These are phyloP conservation scores for Erysimum cheiranthoides DNA, from an alignment of 345 rosid species.

Conservation along the genomic window DNA sequence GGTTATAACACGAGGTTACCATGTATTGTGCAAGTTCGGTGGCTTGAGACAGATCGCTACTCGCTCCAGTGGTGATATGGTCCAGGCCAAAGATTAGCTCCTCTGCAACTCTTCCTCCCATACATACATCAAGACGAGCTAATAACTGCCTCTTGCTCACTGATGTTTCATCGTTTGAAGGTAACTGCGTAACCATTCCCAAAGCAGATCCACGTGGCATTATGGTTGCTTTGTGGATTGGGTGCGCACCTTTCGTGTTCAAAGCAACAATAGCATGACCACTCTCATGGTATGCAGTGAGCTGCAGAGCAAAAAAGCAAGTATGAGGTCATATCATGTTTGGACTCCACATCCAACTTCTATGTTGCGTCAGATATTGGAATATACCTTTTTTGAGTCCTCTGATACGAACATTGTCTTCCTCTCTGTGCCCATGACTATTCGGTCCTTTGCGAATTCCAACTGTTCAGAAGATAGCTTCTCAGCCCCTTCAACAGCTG, in stretches of 20 bases:
- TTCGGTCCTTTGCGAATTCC: constrained; percentile 95
- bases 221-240: constrained; percentile 97
- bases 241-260: constrained; percentile 90
- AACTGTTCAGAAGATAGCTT: constrained; percentile 71
- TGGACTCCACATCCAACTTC: neutral
- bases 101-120: constrained; percentile 99
- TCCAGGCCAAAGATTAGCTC: constrained; percentile 96
- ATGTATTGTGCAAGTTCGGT: constrained; percentile 96
- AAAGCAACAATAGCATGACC: constrained; percentile 98
- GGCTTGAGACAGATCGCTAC: constrained; percentile 90
- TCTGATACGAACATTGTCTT: constrained; percentile 96
- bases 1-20: constrained; percentile 53
- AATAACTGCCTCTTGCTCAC: constrained; percentile 92
- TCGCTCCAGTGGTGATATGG: constrained; percentile 92
- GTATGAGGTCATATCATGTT: constrained; percentile 17
- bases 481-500: constrained; percentile 97
- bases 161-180: constrained; percentile 95
- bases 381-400: constrained; percentile 90
- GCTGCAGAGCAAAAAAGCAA: constrained; percentile 54
- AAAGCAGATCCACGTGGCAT: constrained; percentile 98
- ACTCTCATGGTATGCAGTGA: constrained; percentile 98
- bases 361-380: constrained; percentile 2
- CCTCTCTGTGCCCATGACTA: constrained; percentile 96
- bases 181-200: constrained; percentile 99
- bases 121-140: constrained; percentile 98